Evolutionary conservation across 1,139 yeast species (phyloP).

Genomic region (Candida mesenterica): DNA sequence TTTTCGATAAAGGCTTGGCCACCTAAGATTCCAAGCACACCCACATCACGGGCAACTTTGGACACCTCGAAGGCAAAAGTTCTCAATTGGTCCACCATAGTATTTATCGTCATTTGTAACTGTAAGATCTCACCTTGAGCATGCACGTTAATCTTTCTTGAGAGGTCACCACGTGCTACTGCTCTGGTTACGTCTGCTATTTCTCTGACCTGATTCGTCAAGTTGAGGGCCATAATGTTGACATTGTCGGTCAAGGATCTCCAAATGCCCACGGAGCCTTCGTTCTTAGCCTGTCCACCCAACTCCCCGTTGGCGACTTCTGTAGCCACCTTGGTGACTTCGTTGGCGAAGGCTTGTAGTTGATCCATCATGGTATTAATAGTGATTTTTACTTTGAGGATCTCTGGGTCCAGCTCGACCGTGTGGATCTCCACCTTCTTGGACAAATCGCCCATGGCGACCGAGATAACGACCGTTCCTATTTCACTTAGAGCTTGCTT

Average conservation of each 20-base stretch:
- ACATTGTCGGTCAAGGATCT: constrained; percentile 79
- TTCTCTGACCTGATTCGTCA: constrained; percentile 81
- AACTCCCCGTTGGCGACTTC: constrained; percentile 87
- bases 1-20: constrained; percentile 85
- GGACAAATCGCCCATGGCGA: constrained; percentile 81
- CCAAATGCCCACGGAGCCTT: constrained; percentile 86
- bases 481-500: constrained; percentile 75
- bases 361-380: constrained; percentile 90
- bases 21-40: constrained; percentile 83
- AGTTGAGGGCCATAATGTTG: constrained; percentile 82
- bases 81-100: constrained; percentile 86
- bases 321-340: constrained; percentile 82
- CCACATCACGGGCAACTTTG: constrained; percentile 85
- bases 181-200: constrained; percentile 88
- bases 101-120: constrained; percentile 74
- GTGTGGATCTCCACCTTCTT: constrained; percentile 73
- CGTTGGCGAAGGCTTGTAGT: constrained; percentile 75
- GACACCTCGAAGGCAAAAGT: constrained; percentile 88
- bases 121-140: constrained; percentile 83
- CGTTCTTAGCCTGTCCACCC: constrained; percentile 85
- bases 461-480: constrained; percentile 79
- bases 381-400: constrained; percentile 73
- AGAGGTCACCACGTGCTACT: constrained; percentile 76
- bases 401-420: constrained; percentile 72
- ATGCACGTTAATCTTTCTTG: constrained; percentile 75